Evolutionary conservation across 1,284 basidiomycete genomes (phyloP).

Genomic region (Melanopsichium pennsylvanicum): DNA sequence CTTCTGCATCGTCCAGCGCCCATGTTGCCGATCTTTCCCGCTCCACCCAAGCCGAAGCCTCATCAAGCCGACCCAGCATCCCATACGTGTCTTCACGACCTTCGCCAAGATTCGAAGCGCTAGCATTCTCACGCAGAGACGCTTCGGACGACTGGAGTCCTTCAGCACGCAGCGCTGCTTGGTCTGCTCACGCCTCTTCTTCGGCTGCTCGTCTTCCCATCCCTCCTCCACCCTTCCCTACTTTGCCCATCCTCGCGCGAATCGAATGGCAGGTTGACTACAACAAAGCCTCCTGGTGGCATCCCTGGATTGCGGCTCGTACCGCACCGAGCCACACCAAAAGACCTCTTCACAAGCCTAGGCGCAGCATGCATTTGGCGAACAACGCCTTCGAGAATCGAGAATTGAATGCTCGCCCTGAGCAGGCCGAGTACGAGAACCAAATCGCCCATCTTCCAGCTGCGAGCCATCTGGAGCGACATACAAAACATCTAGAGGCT

Average conservation of each 20-base stretch:
- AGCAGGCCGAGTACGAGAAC: no score
- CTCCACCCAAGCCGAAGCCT: constrained; percentile 18
- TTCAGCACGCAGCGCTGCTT: constrained; percentile 22
- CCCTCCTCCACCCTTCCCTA: constrained; percentile 10
- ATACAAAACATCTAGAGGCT: neutral
- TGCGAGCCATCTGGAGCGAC: no score
- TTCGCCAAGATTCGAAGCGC: constrained; percentile 22
- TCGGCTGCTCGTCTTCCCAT: constrained; percentile 1
- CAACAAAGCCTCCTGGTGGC: constrained; percentile 59
- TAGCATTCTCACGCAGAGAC: constrained; percentile 14
- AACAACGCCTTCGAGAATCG: neutral
- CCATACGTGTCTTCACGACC: constrained; percentile 16
- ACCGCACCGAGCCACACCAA: neutral
- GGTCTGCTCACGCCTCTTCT: constrained; percentile 15
- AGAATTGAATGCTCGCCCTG: no score
- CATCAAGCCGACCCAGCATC: constrained; percentile 16
- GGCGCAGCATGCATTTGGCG: constrained; percentile 24
- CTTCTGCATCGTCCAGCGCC: constrained; percentile 1
- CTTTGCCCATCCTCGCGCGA: constrained; percentile 58
- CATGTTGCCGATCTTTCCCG: constrained; percentile 18
- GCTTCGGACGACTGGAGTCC: constrained; percentile 25
- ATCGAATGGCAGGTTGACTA: constrained; percentile 63
- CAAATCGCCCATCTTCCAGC: neutral
- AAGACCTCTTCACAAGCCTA: neutral
- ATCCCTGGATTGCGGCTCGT: constrained; percentile 25